Base-by-base conservation (phyloP, 768 basidiomycete species). In the Lactarius pseudohatsudake region DNA sequence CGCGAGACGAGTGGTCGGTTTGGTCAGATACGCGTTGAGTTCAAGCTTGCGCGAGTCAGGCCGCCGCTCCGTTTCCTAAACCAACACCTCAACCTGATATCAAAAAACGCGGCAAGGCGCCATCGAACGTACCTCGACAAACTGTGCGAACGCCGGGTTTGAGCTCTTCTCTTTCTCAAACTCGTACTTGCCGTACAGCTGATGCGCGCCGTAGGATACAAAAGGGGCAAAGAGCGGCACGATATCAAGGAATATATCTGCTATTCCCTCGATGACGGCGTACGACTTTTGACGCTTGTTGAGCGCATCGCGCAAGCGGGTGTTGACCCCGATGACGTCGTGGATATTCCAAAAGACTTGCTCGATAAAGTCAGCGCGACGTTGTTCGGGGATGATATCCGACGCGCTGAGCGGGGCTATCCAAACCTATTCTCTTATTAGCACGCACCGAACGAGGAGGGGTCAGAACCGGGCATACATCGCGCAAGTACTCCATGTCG, bases 281-380 rank as follows among this genome's bases (percentile, higher is more conserved):
- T 92, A 94, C 30, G 89, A 87, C 75, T 98, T 98, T 77, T 98
- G 97, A 10, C 97, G 86, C 78, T 96, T 97, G 70, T 88, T 96
- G 60, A 99, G 83, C 7, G 92, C 89, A 74, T 99, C 97, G 3
- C 94, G 88, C n/a, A 99, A 82, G 20, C 89, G 84, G 1, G 85
- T 92, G 76, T 96, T 98, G 71, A 98, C 95, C 0, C 85, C 84
- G 63, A 98, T 89, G 71, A 99, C 95, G 70, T 97, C 95, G 70
- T 89, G 86, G 26, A 98, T 83, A 75, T 99, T 99, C 97, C 97
- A 98, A 78, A 99, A 98, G 55, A 98, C 95, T 74, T 97, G 96
- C 32, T 87, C 84, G 38, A 98, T 80, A 76, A 99, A 97, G 72
- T 92, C 90, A 26, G 87, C 87, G 22, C 92, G 85, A 57, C 92